Evolutionary conservation across 768 basidiomycete species (phyloP).

Genomic region (Panaeolus papilionaceus): DNA sequence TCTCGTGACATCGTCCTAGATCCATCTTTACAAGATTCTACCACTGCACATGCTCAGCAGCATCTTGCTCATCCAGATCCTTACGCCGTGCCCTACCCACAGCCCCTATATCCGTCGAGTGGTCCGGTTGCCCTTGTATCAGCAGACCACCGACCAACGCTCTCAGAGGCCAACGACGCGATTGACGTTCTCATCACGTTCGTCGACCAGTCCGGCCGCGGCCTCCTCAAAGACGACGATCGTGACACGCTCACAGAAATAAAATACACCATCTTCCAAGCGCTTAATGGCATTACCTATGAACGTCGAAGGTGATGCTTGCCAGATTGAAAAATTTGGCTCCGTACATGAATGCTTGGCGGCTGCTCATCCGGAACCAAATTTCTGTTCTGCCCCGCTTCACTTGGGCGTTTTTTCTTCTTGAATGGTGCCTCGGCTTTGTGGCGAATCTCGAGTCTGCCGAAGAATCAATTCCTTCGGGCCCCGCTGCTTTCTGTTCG

Average conservation of each 20-base stretch:
- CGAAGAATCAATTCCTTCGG: constrained; percentile 1
- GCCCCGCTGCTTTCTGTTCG: neutral
- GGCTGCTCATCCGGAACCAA: constrained; percentile 9
- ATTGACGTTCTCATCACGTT: constrained; percentile 60
- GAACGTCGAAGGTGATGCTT: constrained; percentile 19
- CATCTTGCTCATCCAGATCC: constrained; percentile 1
- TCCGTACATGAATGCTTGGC: constrained; percentile 10
- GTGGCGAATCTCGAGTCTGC: constrained; percentile 1
- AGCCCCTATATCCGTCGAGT: neutral
- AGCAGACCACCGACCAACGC: constrained; percentile 35
- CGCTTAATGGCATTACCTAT: constrained; percentile 35
- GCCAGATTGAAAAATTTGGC: constrained; percentile 6
- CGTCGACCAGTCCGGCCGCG: constrained; percentile 44
- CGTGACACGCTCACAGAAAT: constrained; percentile 50
- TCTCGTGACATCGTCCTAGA: neutral
- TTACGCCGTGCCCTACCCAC: neutral
- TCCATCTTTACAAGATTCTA: neutral
- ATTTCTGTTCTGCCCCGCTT: neutral
- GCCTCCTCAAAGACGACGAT: constrained; percentile 39
- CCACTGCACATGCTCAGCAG: neutral
- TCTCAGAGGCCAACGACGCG: constrained; percentile 59
- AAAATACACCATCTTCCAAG: constrained; percentile 61
- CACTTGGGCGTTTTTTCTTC: neutral
- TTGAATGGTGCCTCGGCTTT: constrained; percentile 7
- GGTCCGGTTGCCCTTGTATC: neutral